Conservation (phyloP, 495 filamentous ascomycete species). For the Lophiostoma macrostomum region DNA sequence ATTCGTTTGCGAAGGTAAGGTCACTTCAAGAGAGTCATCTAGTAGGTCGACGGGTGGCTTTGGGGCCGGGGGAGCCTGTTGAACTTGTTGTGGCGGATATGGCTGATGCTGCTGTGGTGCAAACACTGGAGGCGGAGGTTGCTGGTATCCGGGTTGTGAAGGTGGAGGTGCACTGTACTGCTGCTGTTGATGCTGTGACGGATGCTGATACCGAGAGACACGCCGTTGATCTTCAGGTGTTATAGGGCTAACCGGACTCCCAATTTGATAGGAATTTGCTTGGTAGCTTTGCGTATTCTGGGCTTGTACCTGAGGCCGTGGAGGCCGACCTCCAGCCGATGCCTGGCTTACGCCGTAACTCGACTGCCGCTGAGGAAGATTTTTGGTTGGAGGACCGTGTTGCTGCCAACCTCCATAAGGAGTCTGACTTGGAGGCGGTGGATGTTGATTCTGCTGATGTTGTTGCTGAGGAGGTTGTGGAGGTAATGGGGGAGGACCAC, state of each 20-base stretch:
- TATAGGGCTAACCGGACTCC: conserved; percentile 34
- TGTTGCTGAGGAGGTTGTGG: conserved; percentile 20
- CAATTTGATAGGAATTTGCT: conserved; percentile 19
- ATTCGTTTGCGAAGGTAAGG: conserved; percentile 57
- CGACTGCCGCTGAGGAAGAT: conserved; percentile 13
- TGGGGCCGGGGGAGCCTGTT: conserved; percentile 18
- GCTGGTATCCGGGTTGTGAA: conserved; percentile 14
- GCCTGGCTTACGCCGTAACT: conserved; percentile 22
- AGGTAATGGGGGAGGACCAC: no score
- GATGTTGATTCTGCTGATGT: conserved; percentile 7
- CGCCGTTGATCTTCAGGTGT: conserved; percentile 22
- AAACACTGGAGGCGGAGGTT: conserved; percentile 9
- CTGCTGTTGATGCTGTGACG: conserved; percentile 9
- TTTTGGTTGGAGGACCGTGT: conserved; percentile 5
- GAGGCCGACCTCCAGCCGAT: conserved; percentile 3
- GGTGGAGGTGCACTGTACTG: conserved; percentile 13
- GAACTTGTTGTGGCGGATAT: conserved; percentile 23
- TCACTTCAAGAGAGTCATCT: conserved; percentile 63
- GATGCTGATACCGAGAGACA: conserved; percentile 18
- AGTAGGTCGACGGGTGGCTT: conserved; percentile 60
- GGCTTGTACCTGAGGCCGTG: conserved; percentile 21
- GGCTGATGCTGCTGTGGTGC: conserved; percentile 18
- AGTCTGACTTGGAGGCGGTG: no score
- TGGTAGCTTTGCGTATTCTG: conserved; percentile 15
- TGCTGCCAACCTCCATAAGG: conserved; percentile 23